Evolutionary conservation across 1,284 basidiomycete genomes (phyloP), one percentile per base, ranked within the genome.

Genomic region (Cutaneotrichosporon cutaneum): DNA sequence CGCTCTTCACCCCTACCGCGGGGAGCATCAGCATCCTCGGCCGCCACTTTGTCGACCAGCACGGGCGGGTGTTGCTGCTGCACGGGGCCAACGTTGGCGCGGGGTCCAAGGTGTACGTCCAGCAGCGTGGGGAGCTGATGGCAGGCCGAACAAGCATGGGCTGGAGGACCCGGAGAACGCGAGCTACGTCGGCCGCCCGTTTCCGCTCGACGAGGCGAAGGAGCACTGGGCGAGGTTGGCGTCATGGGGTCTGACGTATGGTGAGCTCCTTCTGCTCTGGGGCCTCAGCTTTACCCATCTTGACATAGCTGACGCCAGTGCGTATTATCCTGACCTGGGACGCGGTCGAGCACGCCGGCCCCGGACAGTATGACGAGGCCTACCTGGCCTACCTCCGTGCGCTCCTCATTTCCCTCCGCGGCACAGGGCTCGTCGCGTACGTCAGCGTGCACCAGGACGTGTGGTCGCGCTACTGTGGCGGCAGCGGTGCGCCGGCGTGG

Each of bases 301-400:
- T 21, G 18, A 3, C 16, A n/a, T 11, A 53, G 26, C 61, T 69
- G 45, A 65, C 47, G 16, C 7, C 66, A 92, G 91, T 93, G 67
- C 83, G 91, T 60, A 89, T 97, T 68, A 86, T 93, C 21, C 85
- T 98, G 4, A 96, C 94, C 1, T 99, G 95, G 96, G 95, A 99
- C 74, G 91, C 94, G 0, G 83, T 99, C 24, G 93, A 97, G 72
- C 96, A 98, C 72, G 85, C 83, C 58, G 94, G 90, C 66, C 90
- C 87, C 89, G 92, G 92, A 2, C 79, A 86, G 53, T 94, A 92
- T 70, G 94, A 98, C 77, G 78, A 76, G 4, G 88, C 88, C 52
- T 99, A 97, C 75, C 82, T 99, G 3, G 76, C 83, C 8, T 98
- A 99, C 74, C 80, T 99, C 22, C 84, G 85, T 51, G 73, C 81